Conservation (phyloP, 1,139 yeast genomes). For the Blastobotrys apis region DNA sequence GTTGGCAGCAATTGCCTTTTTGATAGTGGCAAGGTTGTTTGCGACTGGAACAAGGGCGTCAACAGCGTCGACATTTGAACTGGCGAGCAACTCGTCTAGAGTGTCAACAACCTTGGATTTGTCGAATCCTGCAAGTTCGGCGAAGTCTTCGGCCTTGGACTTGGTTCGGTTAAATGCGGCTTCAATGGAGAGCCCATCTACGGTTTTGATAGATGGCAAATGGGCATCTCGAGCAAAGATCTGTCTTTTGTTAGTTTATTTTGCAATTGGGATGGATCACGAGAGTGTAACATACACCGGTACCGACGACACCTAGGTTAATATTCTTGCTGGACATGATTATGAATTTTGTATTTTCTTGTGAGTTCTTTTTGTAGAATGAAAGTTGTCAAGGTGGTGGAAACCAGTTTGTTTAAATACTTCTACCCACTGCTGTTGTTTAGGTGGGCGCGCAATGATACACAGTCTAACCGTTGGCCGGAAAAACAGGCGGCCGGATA, state of each 20-base stretch:
- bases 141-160: conserved; percentile 75
- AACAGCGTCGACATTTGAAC: conserved; percentile 61
- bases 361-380: neutral
- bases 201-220: conserved; percentile 62
- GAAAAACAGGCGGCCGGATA: too few relatives aligned
- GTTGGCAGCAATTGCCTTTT: conserved; percentile 57
- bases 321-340: conserved; percentile 35
- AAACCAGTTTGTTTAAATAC: too few relatives aligned
- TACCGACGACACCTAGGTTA: conserved; percentile 79
- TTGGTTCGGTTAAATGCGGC: conserved; percentile 81
- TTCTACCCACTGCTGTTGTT: too few relatives aligned
- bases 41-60: conserved; percentile 89
- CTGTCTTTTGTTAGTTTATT: conserved; percentile 47
- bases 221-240: conserved; percentile 84
- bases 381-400: too few relatives aligned
- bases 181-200: conserved; percentile 42
- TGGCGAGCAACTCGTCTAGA: conserved; percentile 60
- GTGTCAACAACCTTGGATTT: conserved; percentile 53
- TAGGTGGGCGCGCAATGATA: too few relatives aligned
- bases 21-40: conserved; percentile 61
- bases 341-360: conserved; percentile 9
- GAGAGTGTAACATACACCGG: conserved; percentile 39
- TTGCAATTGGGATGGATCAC: too few relatives aligned
- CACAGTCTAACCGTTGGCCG: too few relatives aligned
- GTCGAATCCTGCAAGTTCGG: conserved; percentile 54